These are phyloP conservation scores for Arthrobotrys megalospora DNA, from an alignment of 2,329 filamentous ascomycete genomes.

Conservation along the genomic window DNA sequence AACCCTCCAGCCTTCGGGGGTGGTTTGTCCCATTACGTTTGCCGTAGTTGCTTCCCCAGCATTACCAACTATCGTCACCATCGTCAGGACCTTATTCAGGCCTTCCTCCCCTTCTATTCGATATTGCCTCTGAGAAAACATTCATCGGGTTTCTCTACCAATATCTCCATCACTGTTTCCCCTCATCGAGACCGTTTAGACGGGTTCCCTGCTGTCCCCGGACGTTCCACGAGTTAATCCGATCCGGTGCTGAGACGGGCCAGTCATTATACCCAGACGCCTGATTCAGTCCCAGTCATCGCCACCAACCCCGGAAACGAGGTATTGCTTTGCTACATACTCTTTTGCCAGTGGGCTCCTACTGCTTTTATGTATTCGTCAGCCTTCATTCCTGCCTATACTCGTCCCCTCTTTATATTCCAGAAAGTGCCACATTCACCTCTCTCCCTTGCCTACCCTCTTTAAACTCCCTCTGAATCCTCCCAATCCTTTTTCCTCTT, in stretches of 20 bases:
- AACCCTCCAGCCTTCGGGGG: slow-evolving; percentile 40
- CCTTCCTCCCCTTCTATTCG: background rate
- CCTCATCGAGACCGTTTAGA: background rate
- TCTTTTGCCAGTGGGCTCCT: background rate
- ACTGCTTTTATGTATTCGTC: slow-evolving; percentile 49
- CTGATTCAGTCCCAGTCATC: slow-evolving; percentile 49
- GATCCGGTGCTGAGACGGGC: slow-evolving; percentile 44
- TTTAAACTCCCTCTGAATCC: slow-evolving; percentile 17
- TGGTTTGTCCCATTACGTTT: slow-evolving; percentile 36
- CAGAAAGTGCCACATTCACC: slow-evolving; percentile 46
- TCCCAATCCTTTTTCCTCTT: slow-evolving; percentile 16
- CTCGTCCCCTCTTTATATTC: slow-evolving; percentile 35
- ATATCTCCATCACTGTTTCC: background rate
- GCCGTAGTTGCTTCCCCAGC: background rate
- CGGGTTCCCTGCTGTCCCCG: slow-evolving; percentile 10
- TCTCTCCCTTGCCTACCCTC: slow-evolving; percentile 20
- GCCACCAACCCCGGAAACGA: slow-evolving; percentile 36
- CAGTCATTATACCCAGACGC: slow-evolving; percentile 54
- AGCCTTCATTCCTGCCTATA: slow-evolving; percentile 45
- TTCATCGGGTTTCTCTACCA: background rate
- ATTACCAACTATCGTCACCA: background rate
- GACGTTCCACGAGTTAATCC: slow-evolving; percentile 39
- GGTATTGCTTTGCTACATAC: background rate
- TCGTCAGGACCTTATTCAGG: background rate
- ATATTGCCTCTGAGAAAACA: background rate